phyloP scores from a whole-genome alignment of 331 rosid species.

The Rosa hybrid region DNA sequence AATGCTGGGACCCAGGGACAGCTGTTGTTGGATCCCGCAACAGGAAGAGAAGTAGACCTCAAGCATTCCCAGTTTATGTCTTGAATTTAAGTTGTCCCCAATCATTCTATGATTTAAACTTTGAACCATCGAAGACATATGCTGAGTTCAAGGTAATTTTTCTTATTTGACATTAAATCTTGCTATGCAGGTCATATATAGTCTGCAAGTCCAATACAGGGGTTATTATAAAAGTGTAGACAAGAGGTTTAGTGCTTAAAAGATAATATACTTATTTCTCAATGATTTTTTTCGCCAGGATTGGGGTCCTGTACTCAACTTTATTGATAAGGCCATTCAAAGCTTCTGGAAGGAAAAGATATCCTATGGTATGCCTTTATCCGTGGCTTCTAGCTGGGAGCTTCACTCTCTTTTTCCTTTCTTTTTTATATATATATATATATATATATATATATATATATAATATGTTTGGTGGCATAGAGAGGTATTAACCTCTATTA shows the following conservation, averaged over 20 bases:
- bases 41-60: slow-evolving; percentile 71
- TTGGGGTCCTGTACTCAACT: slow-evolving; percentile 60
- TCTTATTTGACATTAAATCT: slow-evolving; percentile 15
- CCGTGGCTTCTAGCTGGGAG: slow-evolving; percentile 25
- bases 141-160: slow-evolving; percentile 80
- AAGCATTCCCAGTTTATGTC: slow-evolving; percentile 63
- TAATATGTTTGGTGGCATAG: not conserved
- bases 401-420: not conserved
- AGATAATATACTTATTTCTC: not conserved
- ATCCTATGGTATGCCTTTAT: slow-evolving; percentile 46
- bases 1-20: slow-evolving; percentile 42
- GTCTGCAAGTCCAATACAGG: not conserved
- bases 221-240: not conserved
- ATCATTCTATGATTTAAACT: slow-evolving; percentile 72
- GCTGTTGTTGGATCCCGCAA: slow-evolving; percentile 36
- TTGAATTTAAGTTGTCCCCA: slow-evolving; percentile 79
- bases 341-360: slow-evolving; percentile 54
- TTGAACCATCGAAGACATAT: slow-evolving; percentile 82
- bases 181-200: not conserved
- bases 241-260: not conserved
- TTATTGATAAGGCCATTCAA: slow-evolving; percentile 58
- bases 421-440: not conserved
- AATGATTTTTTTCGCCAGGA: slow-evolving; percentile 43
- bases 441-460: not conserved
- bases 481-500: slow-evolving; percentile 27